These are phyloP conservation scores for Colletotrichum sp. DNA, from an alignment of 2,329 filamentous ascomycete genomes.

Conservation along the genomic window DNA sequence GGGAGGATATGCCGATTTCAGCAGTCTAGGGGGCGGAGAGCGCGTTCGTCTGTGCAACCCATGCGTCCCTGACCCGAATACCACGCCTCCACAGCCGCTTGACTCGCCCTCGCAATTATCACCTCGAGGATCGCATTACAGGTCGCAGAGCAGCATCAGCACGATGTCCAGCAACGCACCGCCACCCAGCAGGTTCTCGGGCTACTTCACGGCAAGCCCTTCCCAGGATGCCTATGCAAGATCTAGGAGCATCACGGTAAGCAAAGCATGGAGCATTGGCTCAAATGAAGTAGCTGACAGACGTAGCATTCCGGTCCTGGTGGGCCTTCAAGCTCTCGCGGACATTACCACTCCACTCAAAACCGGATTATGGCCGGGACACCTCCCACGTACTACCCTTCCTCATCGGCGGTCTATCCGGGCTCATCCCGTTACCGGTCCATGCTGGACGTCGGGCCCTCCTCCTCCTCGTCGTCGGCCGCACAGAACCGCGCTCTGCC, in stretches of 20 bases:
- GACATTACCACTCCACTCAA: conserved; percentile 38
- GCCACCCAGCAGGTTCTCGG: conserved; percentile 36
- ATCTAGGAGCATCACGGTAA: conserved; percentile 19
- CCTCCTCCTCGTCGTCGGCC: conserved; percentile 40
- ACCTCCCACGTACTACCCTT: conserved; percentile 38
- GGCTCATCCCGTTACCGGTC: conserved; percentile 30
- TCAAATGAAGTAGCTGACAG: conserved; percentile 10
- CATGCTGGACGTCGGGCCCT: conserved; percentile 33
- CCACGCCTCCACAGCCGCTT: conserved; percentile 53
- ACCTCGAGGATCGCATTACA: conserved; percentile 42
- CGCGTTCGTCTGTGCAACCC: conserved; percentile 66
- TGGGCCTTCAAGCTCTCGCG: conserved; percentile 28
- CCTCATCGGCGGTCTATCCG: conserved; percentile 25
- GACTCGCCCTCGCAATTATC: conserved; percentile 36
- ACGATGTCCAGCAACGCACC: conserved; percentile 32
- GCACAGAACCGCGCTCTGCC: conserved; percentile 41
- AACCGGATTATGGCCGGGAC: conserved; percentile 46
- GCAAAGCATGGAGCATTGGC: not conserved
- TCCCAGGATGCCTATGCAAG: conserved; percentile 37
- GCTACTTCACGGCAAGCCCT: conserved; percentile 38
- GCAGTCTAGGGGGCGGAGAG: conserved; percentile 57
- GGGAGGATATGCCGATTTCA: conserved; percentile 47
- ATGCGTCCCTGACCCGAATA: conserved; percentile 67
- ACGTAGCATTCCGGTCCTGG: conserved; percentile 28
- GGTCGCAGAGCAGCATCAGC: conserved; percentile 51